Evolutionary conservation across 345 rosid species (phyloP).

Genomic region (Rhodamnia rubescens): DNA sequence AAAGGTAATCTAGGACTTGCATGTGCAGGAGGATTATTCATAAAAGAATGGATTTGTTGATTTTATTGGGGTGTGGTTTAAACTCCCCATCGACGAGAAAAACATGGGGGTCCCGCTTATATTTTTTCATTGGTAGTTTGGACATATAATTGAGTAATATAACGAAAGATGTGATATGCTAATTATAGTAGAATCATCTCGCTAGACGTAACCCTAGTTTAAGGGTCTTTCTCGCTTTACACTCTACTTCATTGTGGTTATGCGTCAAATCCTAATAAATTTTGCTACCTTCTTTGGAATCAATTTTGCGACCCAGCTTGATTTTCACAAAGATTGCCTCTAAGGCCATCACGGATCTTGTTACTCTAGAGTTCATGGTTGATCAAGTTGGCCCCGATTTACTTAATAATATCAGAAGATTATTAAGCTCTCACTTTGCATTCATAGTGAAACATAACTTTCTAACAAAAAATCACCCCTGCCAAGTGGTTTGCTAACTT

Average conservation of each 20-base stretch:
- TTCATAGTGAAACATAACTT: neutral
- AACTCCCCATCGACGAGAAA: too few relatives aligned
- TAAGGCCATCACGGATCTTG: neutral
- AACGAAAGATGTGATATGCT: too few relatives aligned
- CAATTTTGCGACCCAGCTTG: neutral
- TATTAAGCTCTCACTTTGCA: neutral
- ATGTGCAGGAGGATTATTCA: neutral
- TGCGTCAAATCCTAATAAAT: neutral
- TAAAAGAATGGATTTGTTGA: neutral
- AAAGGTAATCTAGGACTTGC: neutral
- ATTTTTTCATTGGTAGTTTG: too few relatives aligned
- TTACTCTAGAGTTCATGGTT: neutral
- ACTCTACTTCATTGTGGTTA: too few relatives aligned
- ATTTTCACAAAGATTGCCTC: neutral
- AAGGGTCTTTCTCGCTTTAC: too few relatives aligned
- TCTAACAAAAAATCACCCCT: neutral
- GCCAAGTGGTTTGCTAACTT: neutral
- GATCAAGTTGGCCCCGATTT: neutral
- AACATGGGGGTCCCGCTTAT: too few relatives aligned
- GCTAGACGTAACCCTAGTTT: too few relatives aligned
- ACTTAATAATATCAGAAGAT: neutral
- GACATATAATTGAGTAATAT: too few relatives aligned
- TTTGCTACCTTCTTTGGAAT: neutral
- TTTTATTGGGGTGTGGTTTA: too few relatives aligned
- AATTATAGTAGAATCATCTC: too few relatives aligned